phyloP scores from a whole-genome alignment of 371 early-diverging fungal species.

The Rhizopus sp. region DNA sequence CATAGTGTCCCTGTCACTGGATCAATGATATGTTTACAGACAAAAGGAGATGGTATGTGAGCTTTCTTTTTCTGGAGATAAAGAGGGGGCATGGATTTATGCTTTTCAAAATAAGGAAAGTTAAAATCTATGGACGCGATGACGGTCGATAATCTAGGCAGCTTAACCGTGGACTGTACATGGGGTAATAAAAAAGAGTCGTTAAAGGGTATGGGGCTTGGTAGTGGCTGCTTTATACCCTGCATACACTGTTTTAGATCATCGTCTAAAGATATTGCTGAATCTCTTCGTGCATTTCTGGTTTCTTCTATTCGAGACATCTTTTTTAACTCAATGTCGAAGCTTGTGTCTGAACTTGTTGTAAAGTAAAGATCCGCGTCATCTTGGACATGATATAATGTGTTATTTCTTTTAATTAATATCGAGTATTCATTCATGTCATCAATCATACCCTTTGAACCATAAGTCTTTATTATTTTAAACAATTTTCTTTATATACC shows the following conservation, averaged over 20 bases:
- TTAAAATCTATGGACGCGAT: slow-evolving; percentile 3
- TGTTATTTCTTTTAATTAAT: slow-evolving; percentile 13
- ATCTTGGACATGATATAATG: slow-evolving; percentile 14
- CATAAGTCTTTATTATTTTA: too few species aligned
- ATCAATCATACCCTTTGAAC: not conserved
- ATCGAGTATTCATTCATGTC: slow-evolving; percentile 19
- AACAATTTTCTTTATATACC: not conserved
- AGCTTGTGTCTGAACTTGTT: slow-evolving; percentile 12
- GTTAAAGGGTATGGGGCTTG: not conserved
- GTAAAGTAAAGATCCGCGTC: slow-evolving; percentile 24
- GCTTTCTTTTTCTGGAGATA: not conserved
- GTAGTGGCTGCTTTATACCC: not conserved
- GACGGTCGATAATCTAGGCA: slow-evolving; percentile 10
- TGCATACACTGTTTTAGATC: not conserved
- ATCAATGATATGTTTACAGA: slow-evolving; percentile 34
- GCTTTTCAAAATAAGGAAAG: slow-evolving; percentile 1
- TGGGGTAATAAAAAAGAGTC: not conserved
- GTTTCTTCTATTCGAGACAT: not conserved
- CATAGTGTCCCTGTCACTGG: slow-evolving; percentile 27
- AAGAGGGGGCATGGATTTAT: slow-evolving; percentile 1
- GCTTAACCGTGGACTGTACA: not conserved
- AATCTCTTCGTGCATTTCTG: slow-evolving; percentile 26
- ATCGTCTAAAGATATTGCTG: slow-evolving; percentile 29
- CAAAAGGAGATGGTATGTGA: slow-evolving; percentile 10
- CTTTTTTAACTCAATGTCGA: slow-evolving; percentile 16